Evolutionary conservation across 2,329 filamentous ascomycete genomes (phyloP).

Genomic region (Penicillium sp.): DNA sequence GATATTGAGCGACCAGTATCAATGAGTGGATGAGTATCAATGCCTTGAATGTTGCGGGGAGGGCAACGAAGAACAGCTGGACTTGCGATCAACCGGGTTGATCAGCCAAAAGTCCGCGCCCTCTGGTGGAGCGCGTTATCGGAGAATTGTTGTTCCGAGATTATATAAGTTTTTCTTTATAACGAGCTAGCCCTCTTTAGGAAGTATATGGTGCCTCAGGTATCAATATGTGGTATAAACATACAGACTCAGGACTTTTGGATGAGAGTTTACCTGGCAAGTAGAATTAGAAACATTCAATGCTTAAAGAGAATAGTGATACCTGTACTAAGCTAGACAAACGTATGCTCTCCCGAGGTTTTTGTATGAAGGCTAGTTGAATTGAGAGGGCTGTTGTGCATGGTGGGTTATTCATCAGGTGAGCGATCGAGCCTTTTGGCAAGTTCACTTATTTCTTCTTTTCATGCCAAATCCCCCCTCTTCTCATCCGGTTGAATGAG

Average conservation of each 20-base stretch:
- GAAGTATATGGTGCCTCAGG: background rate
- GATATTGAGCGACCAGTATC: conserved; percentile 6
- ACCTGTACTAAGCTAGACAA: background rate
- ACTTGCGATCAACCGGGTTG: conserved; percentile 24
- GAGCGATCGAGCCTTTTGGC: background rate
- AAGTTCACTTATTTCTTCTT: background rate
- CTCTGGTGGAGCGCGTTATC: conserved; percentile 30
- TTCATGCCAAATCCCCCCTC: background rate
- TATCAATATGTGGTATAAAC: background rate
- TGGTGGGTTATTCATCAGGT: background rate
- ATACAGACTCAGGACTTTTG: background rate
- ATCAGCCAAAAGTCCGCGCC: conserved; percentile 30
- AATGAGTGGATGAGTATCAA: conserved; percentile 14
- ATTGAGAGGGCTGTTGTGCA: no score
- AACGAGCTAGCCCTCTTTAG: background rate
- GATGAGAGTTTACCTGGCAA: background rate
- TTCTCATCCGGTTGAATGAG: background rate
- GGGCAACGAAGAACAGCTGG: conserved; percentile 14
- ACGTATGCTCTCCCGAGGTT: background rate
- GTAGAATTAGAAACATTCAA: background rate
- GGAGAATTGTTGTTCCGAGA: conserved; percentile 2
- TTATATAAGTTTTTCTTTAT: background rate
- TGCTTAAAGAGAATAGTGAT: no score
- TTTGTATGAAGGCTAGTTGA: background rate
- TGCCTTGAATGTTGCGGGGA: conserved; percentile 19